phyloP scores from a whole-genome alignment of 345 rosid genomes.

The Dipteronia dyeriana region DNA sequence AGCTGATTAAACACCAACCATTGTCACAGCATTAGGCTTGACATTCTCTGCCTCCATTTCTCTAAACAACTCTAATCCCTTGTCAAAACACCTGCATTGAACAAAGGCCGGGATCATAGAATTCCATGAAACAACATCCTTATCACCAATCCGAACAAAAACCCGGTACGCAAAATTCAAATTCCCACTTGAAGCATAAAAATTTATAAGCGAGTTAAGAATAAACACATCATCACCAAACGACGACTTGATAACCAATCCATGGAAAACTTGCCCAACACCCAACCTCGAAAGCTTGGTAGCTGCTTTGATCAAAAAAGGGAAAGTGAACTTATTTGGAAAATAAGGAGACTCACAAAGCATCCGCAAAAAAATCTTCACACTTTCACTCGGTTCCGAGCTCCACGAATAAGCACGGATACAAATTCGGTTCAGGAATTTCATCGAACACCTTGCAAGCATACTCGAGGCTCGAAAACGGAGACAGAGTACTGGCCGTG shows the following conservation, averaged over 20 bases:
- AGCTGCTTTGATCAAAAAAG: constrained; percentile 66
- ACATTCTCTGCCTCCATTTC: constrained; percentile 53
- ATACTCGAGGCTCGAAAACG: constrained; percentile 57
- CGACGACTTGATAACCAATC: constrained; percentile 53
- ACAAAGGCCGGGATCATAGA: constrained; percentile 67
- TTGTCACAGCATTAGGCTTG: constrained; percentile 63
- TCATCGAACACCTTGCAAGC: constrained; percentile 70
- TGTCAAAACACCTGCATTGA: constrained; percentile 53
- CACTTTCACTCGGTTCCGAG: constrained; percentile 48
- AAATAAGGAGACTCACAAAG: constrained; percentile 34
- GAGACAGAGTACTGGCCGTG: constrained; percentile 32
- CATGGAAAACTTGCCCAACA: constrained; percentile 58
- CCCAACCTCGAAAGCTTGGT: constrained; percentile 34
- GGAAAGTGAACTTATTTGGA: constrained; percentile 71
- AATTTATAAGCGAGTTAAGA: constrained; percentile 59
- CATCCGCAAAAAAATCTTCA: constrained; percentile 51
- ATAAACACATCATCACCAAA: constrained; percentile 49
- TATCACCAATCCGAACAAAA: constrained; percentile 43
- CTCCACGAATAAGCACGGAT: constrained; percentile 63
- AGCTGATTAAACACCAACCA: constrained; percentile 68
- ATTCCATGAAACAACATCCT: constrained; percentile 79
- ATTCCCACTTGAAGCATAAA: constrained; percentile 58
- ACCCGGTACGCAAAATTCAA: constrained; percentile 57
- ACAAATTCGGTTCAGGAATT: constrained; percentile 68
- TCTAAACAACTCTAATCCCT: constrained; percentile 53